Evolutionary conservation across 2,329 filamentous ascomycete species (phyloP).

Genomic region (Aspergillus ruber): DNA sequence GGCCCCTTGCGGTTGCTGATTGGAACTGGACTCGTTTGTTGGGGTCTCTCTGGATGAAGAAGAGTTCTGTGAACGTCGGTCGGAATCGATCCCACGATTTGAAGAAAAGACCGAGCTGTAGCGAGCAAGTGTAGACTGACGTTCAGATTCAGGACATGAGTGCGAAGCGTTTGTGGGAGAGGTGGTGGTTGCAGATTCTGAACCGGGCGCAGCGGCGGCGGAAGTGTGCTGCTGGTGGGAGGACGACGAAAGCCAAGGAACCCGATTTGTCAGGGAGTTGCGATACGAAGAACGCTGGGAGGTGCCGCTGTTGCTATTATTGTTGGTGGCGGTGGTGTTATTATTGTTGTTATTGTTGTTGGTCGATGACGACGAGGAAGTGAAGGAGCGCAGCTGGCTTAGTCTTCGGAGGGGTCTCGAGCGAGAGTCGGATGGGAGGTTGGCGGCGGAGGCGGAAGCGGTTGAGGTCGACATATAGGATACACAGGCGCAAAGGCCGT

Average conservation of each 20-base stretch:
- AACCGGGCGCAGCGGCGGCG: slow-evolving; percentile 11
- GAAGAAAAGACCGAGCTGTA: slow-evolving; percentile 13
- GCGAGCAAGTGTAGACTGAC: slow-evolving; percentile 12
- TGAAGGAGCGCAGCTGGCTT: slow-evolving; percentile 33
- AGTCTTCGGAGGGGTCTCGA: slow-evolving; percentile 33
- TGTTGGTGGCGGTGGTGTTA: slow-evolving; percentile 1
- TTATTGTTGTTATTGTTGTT: not conserved
- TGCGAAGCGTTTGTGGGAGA: slow-evolving; percentile 14
- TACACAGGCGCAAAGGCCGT: too few relatives aligned
- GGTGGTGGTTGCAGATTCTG: slow-evolving; percentile 17
- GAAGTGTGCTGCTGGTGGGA: slow-evolving; percentile 4
- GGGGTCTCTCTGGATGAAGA: slow-evolving; percentile 22
- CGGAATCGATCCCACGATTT: slow-evolving; percentile 16
- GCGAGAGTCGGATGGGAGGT: slow-evolving; percentile 26
- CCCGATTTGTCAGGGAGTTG: slow-evolving; percentile 30
- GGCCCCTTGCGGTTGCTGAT: slow-evolving; percentile 10
- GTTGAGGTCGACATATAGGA: slow-evolving; percentile 25
- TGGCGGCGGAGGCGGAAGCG: slow-evolving; percentile 32
- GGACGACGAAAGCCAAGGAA: slow-evolving; percentile 28
- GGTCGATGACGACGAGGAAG: slow-evolving; percentile 13
- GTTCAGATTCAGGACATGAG: slow-evolving; percentile 27
- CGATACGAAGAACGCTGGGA: slow-evolving; percentile 23
- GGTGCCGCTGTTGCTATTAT: not conserved
- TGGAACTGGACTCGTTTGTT: slow-evolving; percentile 19
- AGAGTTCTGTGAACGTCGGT: slow-evolving; percentile 14